Evolutionary conservation across 1,139 yeast genomes (phyloP).

Genomic region (Taiozyma sp.): DNA sequence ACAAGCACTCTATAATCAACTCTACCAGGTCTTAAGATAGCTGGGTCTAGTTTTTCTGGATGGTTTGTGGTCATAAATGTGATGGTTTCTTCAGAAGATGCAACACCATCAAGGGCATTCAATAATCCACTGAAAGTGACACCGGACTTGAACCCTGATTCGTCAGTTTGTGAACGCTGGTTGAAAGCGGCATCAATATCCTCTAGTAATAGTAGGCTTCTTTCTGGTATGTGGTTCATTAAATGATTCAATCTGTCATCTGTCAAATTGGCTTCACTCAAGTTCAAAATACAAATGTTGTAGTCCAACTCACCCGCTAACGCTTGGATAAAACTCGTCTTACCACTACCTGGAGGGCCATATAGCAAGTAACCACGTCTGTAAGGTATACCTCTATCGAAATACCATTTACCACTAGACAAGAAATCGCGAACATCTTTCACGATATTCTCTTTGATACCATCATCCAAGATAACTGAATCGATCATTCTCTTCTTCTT

Average conservation of each 20-base stretch:
- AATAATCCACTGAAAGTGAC: slow-evolving; percentile 93
- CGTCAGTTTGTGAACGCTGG: slow-evolving; percentile 69
- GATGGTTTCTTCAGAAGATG: slow-evolving; percentile 93
- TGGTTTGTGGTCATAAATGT: slow-evolving; percentile 99
- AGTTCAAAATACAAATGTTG: slow-evolving; percentile 86
- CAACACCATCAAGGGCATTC: slow-evolving; percentile 97
- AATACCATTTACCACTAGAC: slow-evolving; percentile 82
- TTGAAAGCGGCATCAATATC: slow-evolving; percentile 96
- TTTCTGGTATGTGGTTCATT: slow-evolving; percentile 92
- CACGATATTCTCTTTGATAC: slow-evolving; percentile 59
- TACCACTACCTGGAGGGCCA: slow-evolving; percentile 99
- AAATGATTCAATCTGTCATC: slow-evolving; percentile 92
- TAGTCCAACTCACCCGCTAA: slow-evolving; percentile 95
- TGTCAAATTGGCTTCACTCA: slow-evolving; percentile 85
- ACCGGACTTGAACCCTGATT: slow-evolving; percentile 73
- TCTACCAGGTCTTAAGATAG: slow-evolving; percentile 84
- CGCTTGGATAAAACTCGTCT: slow-evolving; percentile 93
- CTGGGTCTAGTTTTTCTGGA: slow-evolving; percentile 87
- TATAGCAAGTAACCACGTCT: slow-evolving; percentile 89
- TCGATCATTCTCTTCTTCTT: slow-evolving; percentile 79
- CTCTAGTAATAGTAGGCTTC: slow-evolving; percentile 79
- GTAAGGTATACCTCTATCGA: slow-evolving; percentile 93
- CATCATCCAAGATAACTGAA: slow-evolving; percentile 79
- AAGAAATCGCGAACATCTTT: slow-evolving; percentile 78
- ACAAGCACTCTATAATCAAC: slow-evolving; percentile 79